Conservation (phyloP, 2,329 filamentous ascomycete genomes). For the Lasiodiplodia sp. region DNA sequence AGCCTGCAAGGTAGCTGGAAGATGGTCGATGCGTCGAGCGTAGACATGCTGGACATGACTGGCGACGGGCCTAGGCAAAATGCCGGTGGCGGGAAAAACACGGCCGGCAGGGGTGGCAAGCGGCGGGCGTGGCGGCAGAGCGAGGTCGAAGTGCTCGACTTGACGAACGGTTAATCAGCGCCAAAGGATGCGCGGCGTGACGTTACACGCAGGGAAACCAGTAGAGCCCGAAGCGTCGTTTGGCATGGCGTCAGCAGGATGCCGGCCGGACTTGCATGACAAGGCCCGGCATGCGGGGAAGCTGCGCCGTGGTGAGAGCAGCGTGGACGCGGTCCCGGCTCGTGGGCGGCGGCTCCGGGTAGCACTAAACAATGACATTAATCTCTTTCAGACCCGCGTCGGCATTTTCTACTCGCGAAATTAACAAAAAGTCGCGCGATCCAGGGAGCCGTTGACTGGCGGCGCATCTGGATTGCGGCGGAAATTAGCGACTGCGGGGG, state of each 20-base stretch:
- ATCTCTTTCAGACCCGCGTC: neutral
- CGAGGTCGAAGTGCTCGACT: constrained; percentile 45
- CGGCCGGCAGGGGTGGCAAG: constrained; percentile 29
- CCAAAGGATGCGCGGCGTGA: constrained; percentile 13
- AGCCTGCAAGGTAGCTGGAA: constrained; percentile 45
- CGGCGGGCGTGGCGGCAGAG: constrained; percentile 46
- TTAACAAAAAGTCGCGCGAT: neutral
- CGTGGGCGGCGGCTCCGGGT: constrained; percentile 1
- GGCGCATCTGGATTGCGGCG: neutral
- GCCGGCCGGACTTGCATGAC: constrained; percentile 1
- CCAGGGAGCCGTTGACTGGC: neutral
- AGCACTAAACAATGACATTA: neutral
- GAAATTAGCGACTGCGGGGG: too few relatives aligned
- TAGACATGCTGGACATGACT: constrained; percentile 37
- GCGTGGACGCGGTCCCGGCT: neutral
- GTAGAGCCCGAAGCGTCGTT: neutral
- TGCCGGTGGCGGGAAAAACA: constrained; percentile 1
- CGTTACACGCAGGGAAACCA: neutral
- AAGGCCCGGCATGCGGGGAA: constrained; percentile 20
- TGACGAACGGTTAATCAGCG: constrained; percentile 33
- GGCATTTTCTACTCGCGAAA: neutral
- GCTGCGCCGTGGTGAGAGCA: constrained; percentile 4
- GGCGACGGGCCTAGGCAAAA: constrained; percentile 42
- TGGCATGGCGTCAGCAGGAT: constrained; percentile 12
- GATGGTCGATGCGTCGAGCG: constrained; percentile 38